Percentiles rank a stretch among this genome's conserved stretches.
phyloP scores from a whole-genome alignment of 208 protist species.

The Strigomonas culicis region DNA sequence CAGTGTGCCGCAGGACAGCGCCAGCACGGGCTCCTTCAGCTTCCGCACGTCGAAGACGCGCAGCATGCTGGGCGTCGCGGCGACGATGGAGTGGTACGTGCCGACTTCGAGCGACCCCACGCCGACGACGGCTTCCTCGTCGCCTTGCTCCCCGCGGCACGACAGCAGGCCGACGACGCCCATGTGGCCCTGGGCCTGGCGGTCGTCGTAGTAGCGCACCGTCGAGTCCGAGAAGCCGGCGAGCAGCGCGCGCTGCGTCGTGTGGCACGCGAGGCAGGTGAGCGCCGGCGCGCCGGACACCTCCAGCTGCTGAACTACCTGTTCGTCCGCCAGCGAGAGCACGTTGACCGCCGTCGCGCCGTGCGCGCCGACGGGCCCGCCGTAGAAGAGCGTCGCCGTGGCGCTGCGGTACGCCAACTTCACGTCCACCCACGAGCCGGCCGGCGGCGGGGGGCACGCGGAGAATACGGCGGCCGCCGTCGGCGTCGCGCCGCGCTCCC shows the following conservation, averaged over 20 bases:
- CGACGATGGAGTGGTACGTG: slow-evolving; percentile 44
- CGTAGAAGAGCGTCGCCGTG: slow-evolving; percentile 77
- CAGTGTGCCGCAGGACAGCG: slow-evolving; percentile 28
- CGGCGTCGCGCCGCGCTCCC: slow-evolving; percentile 40
- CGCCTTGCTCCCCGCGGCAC: slow-evolving; percentile 16
- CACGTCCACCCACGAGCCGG: slow-evolving; percentile 56
- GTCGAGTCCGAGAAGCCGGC: slow-evolving; percentile 77
- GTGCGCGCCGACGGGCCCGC: slow-evolving; percentile 63
- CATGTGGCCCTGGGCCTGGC: slow-evolving; percentile 69
- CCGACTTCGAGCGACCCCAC: slow-evolving; percentile 11
- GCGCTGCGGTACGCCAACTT: slow-evolving; percentile 69
- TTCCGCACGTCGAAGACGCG: slow-evolving; percentile 76
- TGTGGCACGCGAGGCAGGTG: slow-evolving; percentile 63
- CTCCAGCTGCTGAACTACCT: slow-evolving; percentile 69
- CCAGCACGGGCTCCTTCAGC: slow-evolving; percentile 43
- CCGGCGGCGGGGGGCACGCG: slow-evolving; percentile 53
- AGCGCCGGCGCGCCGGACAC: slow-evolving; percentile 67
- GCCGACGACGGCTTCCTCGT: slow-evolving; percentile 10
- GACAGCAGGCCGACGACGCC: slow-evolving; percentile 55
- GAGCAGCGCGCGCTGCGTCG: slow-evolving; percentile 65
- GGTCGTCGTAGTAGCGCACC: slow-evolving; percentile 88
- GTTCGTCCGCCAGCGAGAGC: slow-evolving; percentile 76
- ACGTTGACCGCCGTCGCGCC: slow-evolving; percentile 71
- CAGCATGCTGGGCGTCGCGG: slow-evolving; percentile 42
- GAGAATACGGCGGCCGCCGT: slow-evolving; percentile 76